phyloP scores from a whole-genome alignment of 192 early-diverging fungal genomes.

The Backusella parvicylindrica region DNA sequence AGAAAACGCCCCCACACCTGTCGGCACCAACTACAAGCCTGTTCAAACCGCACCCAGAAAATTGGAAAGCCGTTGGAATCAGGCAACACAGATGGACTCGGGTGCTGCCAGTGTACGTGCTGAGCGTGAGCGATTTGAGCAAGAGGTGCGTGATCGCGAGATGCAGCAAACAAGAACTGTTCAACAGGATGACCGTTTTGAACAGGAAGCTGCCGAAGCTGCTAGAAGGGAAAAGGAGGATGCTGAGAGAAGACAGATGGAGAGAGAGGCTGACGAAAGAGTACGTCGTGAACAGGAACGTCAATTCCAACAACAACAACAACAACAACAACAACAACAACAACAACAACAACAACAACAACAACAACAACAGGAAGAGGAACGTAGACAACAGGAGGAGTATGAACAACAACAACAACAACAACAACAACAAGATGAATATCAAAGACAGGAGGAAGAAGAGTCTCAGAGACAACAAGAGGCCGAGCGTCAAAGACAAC shows the following conservation, averaged over 20 bases:
- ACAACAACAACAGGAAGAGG: too few species aligned
- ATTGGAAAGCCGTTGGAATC: constrained; percentile 25
- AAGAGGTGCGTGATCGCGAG: constrained; percentile 33
- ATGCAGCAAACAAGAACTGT: background rate
- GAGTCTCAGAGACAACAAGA: constrained; percentile 30
- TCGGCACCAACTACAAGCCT: constrained; percentile 33
- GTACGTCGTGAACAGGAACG: background rate
- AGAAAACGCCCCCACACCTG: constrained; percentile 34
- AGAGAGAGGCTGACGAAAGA: constrained; percentile 18
- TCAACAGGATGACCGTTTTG: background rate
- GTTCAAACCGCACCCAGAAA: constrained; percentile 37
- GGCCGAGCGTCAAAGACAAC: constrained; percentile 33
- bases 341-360: too few species aligned
- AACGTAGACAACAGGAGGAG: constrained; percentile 19
- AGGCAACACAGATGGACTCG: constrained; percentile 6
- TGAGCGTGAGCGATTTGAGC: constrained; percentile 26
- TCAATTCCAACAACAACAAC: constrained; percentile 24
- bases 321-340: constrained; percentile 14
- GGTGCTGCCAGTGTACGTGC: constrained; percentile 22
- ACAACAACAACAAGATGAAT: too few species aligned
- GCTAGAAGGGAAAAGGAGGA: constrained; percentile 17
- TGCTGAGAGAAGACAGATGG: constrained; percentile 4
- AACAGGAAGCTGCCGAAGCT: constrained; percentile 17
- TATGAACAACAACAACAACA: constrained; percentile 9
- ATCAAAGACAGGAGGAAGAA: constrained; percentile 21